Conservation (phyloP, 495 filamentous ascomycete species). For the Hypoxylon subgilvum region DNA sequence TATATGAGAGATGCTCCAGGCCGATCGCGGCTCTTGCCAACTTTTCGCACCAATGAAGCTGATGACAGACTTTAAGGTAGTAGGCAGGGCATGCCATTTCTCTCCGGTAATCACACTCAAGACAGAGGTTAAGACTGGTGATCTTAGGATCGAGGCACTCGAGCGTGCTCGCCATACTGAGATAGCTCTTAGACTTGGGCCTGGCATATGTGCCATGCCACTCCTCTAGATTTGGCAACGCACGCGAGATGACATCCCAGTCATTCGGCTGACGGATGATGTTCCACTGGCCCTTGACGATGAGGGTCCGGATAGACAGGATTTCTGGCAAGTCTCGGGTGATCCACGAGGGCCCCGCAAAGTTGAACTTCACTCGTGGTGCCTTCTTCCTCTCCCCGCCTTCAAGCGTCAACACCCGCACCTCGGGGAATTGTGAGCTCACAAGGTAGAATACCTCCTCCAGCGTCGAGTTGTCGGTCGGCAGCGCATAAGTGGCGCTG, state of each 20-base stretch:
- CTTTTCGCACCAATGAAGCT: slow-evolving; percentile 63
- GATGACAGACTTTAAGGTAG: slow-evolving; percentile 58
- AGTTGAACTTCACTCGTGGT: slow-evolving; percentile 66
- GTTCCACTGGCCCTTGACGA: slow-evolving; percentile 78
- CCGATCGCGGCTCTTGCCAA: slow-evolving; percentile 60
- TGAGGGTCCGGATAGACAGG: slow-evolving; percentile 59
- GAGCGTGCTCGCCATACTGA: slow-evolving; percentile 66
- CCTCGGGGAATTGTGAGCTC: slow-evolving; percentile 61
- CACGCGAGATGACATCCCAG: slow-evolving; percentile 63
- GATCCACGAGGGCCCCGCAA: slow-evolving; percentile 21
- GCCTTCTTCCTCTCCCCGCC: slow-evolving; percentile 76
- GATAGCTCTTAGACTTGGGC: slow-evolving; percentile 69
- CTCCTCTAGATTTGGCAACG: slow-evolving; percentile 69
- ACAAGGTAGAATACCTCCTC: slow-evolving; percentile 70
- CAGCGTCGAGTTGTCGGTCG: slow-evolving; percentile 68
- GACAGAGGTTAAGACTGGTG: slow-evolving; percentile 65
- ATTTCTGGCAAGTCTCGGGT: slow-evolving; percentile 54
- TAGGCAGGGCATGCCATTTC: slow-evolving; percentile 60
- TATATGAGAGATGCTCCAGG: slow-evolving; percentile 69
- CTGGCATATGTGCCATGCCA: slow-evolving; percentile 75
- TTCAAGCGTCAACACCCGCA: slow-evolving; percentile 71
- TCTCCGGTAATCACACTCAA: slow-evolving; percentile 71
- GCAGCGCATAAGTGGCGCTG: slow-evolving; percentile 59
- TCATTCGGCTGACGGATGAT: slow-evolving; percentile 70
- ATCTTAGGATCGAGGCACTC: slow-evolving; percentile 58